Evolutionary conservation across 139 green algal genomes (phyloP).

Genomic region (Astrephomene gubernaculifera): DNA sequence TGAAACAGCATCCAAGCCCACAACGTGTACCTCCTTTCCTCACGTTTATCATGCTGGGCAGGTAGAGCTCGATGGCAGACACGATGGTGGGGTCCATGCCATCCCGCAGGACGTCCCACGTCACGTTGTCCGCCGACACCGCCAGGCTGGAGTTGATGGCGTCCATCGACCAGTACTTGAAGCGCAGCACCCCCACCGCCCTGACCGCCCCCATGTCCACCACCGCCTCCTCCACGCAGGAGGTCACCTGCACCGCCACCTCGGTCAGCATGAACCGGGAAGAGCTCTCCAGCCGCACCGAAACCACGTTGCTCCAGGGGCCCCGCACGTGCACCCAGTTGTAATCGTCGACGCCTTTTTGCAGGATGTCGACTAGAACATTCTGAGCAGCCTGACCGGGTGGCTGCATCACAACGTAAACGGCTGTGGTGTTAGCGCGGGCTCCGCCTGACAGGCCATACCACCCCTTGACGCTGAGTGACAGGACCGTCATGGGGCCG

Average conservation of each 20-base stretch:
- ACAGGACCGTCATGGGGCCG: not conserved
- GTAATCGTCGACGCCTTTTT: not conserved
- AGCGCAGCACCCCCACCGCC: not conserved
- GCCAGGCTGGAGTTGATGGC: not conserved
- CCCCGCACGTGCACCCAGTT: not conserved
- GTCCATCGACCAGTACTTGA: slow-evolving; percentile 27
- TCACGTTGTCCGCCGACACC: slow-evolving; percentile 6
- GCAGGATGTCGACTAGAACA: not conserved
- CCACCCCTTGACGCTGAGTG: slow-evolving; percentile 24
- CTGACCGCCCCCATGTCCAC: slow-evolving; percentile 31
- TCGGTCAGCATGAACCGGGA: slow-evolving; percentile 30
- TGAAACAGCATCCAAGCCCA: not conserved
- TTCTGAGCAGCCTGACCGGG: not conserved
- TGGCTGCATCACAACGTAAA: not conserved
- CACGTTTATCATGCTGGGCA: not conserved
- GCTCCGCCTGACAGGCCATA: not conserved
- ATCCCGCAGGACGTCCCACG: not conserved
- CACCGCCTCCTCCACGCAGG: slow-evolving; percentile 15
- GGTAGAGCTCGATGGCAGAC: slow-evolving; percentile 24
- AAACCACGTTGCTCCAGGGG: not conserved
- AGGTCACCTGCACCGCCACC: not conserved
- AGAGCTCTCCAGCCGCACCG: slow-evolving; percentile 9
- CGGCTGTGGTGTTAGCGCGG: too few species aligned
- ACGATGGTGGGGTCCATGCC: not conserved
- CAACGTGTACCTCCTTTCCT: not conserved